Base-by-base conservation (phyloP, 1,284 basidiomycete genomes). In the Tilletia horrida region DNA sequence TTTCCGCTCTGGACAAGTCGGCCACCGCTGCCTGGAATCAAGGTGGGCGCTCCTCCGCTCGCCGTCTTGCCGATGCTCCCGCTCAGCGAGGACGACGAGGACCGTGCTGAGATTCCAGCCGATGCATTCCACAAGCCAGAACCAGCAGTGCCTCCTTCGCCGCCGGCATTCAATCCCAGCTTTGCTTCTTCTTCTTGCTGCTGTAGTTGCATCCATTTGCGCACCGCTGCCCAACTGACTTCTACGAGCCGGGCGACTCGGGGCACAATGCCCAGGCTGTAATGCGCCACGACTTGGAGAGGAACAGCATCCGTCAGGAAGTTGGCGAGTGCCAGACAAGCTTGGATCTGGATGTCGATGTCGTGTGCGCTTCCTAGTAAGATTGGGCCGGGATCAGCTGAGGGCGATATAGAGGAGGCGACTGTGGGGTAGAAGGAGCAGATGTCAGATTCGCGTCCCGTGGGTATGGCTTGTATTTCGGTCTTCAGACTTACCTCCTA, bases 331-430 rank as follows among this genome's bases (percentile, higher is more conserved):
- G 76, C 72, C 52, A 79, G 76, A 16, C 69, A 69, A 0, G 78
- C 77, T 35, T 78, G 75, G 6, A 75, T 67, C 64, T 78, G 77
- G 18, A 76, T 72, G 65, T 77, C 35, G 25, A 23, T n/a, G 23
- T 66, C 44, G 27, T 52, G 18, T 66, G 42, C 1, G 66, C 14
- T 18, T 31, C 47, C 29, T 8, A n/a, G 25, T 14, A 59, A 25
- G 31, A 35, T 31, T 0, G 44, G 31, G n/a, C 69, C 47, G 29
- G 45, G 45, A 48, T 18, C 18, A 6, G 45, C 25, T 13, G 50
- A 55, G 6, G 50, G 25, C 35, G 35, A 4, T 40, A 11, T 40
- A 11, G 35, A 40, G 35, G 35, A 40, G 35, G n/a, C n/a, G n/a
- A n/a, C n/a, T n/a, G n/a, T n/a, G n/a, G n/a, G n/a, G n/a, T n/a